Evolutionary conservation across 441 rosid species (phyloP).

Genomic region (Corymbia calophylla): DNA sequence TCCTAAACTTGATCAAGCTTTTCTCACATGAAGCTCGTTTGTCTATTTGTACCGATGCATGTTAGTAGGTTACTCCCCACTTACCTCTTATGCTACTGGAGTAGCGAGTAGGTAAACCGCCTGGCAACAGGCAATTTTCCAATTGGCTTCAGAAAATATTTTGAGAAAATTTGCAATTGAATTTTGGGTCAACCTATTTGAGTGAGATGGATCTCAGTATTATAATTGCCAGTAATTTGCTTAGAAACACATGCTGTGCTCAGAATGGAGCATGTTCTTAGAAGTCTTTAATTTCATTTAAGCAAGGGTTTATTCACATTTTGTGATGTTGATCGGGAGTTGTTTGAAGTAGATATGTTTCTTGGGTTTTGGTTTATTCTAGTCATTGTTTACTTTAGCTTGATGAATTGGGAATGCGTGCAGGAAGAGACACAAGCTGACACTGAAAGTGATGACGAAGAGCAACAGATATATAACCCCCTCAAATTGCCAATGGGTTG

Average conservation of each 20-base stretch:
- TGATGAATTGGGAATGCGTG: constrained; percentile 7
- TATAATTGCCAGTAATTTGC: not conserved
- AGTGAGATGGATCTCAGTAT: not conserved
- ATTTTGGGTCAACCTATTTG: not conserved
- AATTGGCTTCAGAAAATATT: not conserved
- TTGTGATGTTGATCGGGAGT: not conserved
- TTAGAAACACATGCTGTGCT: not conserved
- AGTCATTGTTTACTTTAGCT: not conserved
- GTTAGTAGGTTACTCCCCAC: not conserved
- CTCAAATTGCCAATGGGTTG: constrained; percentile 98
- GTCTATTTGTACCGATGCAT: not conserved
- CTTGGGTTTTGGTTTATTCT: not conserved
- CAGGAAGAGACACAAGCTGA: constrained; percentile 95
- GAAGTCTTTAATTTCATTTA: not conserved
- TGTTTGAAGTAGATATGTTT: not conserved
- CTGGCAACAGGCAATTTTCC: not conserved
- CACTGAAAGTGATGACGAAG: constrained; percentile 96
- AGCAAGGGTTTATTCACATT: not conserved
- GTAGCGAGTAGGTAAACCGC: not conserved
- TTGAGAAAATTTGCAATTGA: not conserved
- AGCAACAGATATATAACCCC: constrained; percentile 89
- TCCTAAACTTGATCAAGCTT: not conserved
- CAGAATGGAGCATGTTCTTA: not conserved
- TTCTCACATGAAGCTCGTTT: not conserved
- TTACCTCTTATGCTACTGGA: not conserved